Evolutionary conservation across 73 alveolate genomes (phyloP).

Genomic region (Stentor roeselii): DNA sequence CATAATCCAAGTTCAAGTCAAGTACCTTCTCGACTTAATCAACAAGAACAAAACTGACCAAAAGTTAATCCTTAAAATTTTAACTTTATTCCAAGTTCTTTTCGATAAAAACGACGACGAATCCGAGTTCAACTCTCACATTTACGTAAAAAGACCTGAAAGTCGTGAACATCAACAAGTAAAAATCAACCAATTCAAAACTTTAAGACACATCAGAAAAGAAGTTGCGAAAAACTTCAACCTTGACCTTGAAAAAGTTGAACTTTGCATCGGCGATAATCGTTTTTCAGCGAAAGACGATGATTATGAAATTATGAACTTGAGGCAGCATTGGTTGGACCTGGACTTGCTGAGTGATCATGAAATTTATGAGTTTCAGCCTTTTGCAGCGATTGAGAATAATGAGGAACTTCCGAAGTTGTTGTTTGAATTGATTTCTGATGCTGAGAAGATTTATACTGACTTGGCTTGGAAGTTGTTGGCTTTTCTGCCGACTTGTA

Average conservation of each 20-base stretch:
- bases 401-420: neutral
- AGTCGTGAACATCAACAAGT: neutral
- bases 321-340: neutral
- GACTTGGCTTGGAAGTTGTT: conserved; percentile 22
- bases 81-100: neutral
- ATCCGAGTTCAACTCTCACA: neutral
- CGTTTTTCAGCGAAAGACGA: neutral
- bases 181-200: conserved; percentile 1
- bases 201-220: conserved; percentile 5
- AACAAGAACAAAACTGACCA: neutral
- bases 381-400: neutral
- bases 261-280: neutral
- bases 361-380: neutral
- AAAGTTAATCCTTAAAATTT: neutral
- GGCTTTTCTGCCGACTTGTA: neutral
- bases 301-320: neutral
- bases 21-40: neutral
- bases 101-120: conserved; percentile 9
- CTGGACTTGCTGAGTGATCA: neutral
- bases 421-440: neutral
- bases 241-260: neutral
- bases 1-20: neutral
- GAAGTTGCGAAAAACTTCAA: neutral
- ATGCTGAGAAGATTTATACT: neutral
- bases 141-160: neutral